phyloP scores from a whole-genome alignment of 2,329 filamentous ascomycete species.

The Trichoderma semiorbis region DNA sequence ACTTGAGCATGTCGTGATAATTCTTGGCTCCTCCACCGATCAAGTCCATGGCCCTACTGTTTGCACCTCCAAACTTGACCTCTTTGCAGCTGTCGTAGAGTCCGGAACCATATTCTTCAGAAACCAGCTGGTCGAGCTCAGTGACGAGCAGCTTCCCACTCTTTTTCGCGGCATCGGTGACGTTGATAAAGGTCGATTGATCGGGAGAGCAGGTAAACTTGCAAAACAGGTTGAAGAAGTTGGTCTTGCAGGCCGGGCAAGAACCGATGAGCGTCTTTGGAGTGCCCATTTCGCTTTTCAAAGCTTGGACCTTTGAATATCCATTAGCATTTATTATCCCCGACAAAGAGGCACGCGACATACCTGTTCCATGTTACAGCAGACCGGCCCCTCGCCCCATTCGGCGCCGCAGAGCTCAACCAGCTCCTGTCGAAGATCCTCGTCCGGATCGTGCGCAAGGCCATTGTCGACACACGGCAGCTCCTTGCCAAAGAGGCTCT shows the following conservation, averaged over 20 bases:
- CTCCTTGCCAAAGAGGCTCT: conserved; percentile 83
- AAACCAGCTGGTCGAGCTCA: conserved; percentile 86
- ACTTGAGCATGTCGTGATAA: conserved; percentile 81
- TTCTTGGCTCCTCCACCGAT: conserved; percentile 95
- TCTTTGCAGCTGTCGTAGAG: conserved; percentile 99
- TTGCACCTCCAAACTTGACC: conserved; percentile 94
- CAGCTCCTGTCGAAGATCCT: conserved; percentile 69
- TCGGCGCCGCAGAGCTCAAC: conserved; percentile 81
- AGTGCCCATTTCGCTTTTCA: conserved; percentile 80
- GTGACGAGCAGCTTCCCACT: conserved; percentile 65
- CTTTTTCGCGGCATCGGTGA: conserved; percentile 69
- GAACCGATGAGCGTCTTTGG: conserved; percentile 87
- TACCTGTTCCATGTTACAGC: conserved; percentile 79
- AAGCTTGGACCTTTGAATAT: conserved; percentile 61
- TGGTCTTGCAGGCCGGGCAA: conserved; percentile 94
- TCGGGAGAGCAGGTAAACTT: conserved; percentile 97
- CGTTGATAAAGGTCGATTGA: conserved; percentile 91
- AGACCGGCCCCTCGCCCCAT: conserved; percentile 81
- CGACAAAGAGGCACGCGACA: conserved; percentile 15
- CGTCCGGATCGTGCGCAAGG: conserved; percentile 69
- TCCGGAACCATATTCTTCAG: conserved; percentile 75
- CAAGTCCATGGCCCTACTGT: conserved; percentile 89
- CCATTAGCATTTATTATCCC: not conserved
- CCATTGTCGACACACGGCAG: conserved; percentile 92
- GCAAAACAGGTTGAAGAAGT: conserved; percentile 98